Conservation (phyloP, 2,329 filamentous ascomycete genomes). For the Cladophialophora bantiana region DNA sequence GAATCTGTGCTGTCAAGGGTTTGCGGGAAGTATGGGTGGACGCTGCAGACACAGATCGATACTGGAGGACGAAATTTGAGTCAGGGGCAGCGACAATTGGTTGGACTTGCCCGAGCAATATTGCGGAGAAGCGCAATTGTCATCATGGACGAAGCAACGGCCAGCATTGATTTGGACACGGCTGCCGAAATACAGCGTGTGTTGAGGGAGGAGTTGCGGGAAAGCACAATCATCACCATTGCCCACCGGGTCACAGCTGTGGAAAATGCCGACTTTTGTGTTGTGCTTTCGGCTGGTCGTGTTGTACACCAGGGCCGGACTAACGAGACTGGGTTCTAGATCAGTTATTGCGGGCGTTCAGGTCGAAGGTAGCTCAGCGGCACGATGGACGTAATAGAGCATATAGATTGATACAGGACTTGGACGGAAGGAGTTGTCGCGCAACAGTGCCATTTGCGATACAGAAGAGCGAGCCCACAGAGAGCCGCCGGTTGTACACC, state of each 20-base stretch:
- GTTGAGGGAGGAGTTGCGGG: constrained; percentile 61
- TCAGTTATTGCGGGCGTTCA: background rate
- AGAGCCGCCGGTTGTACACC: background rate
- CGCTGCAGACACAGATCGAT: constrained; percentile 63
- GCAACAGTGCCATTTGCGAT: background rate
- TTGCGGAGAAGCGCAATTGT: constrained; percentile 67
- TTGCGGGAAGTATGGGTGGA: constrained; percentile 63
- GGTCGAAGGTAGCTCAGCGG: background rate
- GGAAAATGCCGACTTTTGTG: constrained; percentile 35
- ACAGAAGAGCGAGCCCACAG: background rate
- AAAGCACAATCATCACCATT: constrained; percentile 69
- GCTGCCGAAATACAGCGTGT: constrained; percentile 62
- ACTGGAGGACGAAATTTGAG: constrained; percentile 67
- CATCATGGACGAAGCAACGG: constrained; percentile 71
- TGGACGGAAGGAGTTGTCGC: constrained; percentile 1
- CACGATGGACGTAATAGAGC: background rate
- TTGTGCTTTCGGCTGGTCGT: constrained; percentile 28
- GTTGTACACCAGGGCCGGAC: constrained; percentile 28
- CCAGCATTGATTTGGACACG: constrained; percentile 69
- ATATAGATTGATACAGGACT: constrained; percentile 6
- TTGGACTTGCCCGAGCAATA: constrained; percentile 69
- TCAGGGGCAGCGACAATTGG: constrained; percentile 70
- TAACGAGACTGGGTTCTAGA: constrained; percentile 16
- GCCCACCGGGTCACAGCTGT: constrained; percentile 71
- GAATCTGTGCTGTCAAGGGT: constrained; percentile 61